These are phyloP conservation scores for Apiotrichum laibachii DNA, from an alignment of 1,284 basidiomycete species.

Conservation along the genomic window DNA sequence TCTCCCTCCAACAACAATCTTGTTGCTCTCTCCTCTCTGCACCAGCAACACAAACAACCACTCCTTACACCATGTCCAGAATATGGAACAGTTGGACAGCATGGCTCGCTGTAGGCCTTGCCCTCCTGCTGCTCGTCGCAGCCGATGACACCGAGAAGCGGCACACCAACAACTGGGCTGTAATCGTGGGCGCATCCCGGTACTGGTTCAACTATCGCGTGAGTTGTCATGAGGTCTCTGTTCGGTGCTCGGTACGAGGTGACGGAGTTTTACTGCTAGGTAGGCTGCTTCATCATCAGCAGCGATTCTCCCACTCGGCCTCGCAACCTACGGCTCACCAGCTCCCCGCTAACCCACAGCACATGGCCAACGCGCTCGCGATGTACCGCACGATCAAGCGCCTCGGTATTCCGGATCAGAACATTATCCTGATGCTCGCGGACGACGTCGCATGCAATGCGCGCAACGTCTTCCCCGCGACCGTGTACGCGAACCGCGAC, in stretches of 20 bases:
- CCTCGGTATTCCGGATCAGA: slow-evolving; percentile 93
- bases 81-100: not conserved
- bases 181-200: slow-evolving; percentile 86
- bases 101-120: not conserved
- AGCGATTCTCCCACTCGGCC: not conserved
- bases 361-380: slow-evolving; percentile 96
- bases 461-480: slow-evolving; percentile 86
- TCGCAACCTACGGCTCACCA: not conserved
- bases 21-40: not conserved
- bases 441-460: slow-evolving; percentile 95
- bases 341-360: slow-evolving; percentile 55
- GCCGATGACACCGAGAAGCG: slow-evolving; percentile 15
- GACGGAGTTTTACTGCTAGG: slow-evolving; percentile 4
- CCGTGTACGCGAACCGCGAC: slow-evolving; percentile 80
- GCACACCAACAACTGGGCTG: slow-evolving; percentile 98
- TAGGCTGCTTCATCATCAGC: not conserved
- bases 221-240: slow-evolving; percentile 38
- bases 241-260: too few species aligned
- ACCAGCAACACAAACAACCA: not conserved
- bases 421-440: slow-evolving; percentile 98
- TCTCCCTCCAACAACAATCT: too few species aligned
- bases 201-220: slow-evolving; percentile 99
- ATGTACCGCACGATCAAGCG: slow-evolving; percentile 99
- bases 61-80: not conserved
- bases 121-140: not conserved